Base-by-base conservation (phyloP, 1,284 basidiomycete species). In the Kwoniella shivajii region DNA sequence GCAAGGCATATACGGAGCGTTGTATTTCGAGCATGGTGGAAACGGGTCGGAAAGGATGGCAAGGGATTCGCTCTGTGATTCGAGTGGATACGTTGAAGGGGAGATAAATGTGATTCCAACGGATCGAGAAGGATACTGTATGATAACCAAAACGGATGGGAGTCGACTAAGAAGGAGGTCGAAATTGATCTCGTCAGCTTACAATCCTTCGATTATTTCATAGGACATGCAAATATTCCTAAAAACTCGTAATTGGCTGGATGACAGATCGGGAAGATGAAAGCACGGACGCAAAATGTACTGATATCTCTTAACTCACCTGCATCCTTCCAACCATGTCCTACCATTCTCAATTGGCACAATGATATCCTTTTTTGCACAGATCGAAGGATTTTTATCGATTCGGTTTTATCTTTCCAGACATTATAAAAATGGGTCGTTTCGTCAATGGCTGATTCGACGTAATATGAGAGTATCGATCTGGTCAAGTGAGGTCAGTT, bases 111-210 rank as follows among this genome's bases (percentile, higher is more conserved):
- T 4, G 51, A 50, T 31, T 54, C 36, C 6, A 60, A 57, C 9
- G 56, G 57, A 20, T 61, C 57, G 36, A 65, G 31, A 7, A 54
- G 41, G 16, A 58, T 43, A 3, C 57, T 47, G 43, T 61, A 68
- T 13, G 50, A 18, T 24, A 56, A 30, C 69, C 69, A 71, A 51
- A 71, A 71, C 2, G 66, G 50, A 39, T 68, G 65, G 13, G 60
- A 56, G 59, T 71, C 60, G 61, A 67, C 68, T 71, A 39, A 16
- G 30, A 16, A 16, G 2, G 31, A 16, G 2, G 31, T 24, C 11
- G 24, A 22, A 31, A 4, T 13, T 18, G 45, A 20, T 22, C n/a
- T 22, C 4, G 29, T 45, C 43, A 45, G 43, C 26, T 18, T 18
- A n/a, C 6, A 6, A 11, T 11, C 37, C n/a, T n/a, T n/a, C n/a